phyloP scores from a whole-genome alignment of 2,329 filamentous ascomycete species.

The Talaromyces piceae region DNA sequence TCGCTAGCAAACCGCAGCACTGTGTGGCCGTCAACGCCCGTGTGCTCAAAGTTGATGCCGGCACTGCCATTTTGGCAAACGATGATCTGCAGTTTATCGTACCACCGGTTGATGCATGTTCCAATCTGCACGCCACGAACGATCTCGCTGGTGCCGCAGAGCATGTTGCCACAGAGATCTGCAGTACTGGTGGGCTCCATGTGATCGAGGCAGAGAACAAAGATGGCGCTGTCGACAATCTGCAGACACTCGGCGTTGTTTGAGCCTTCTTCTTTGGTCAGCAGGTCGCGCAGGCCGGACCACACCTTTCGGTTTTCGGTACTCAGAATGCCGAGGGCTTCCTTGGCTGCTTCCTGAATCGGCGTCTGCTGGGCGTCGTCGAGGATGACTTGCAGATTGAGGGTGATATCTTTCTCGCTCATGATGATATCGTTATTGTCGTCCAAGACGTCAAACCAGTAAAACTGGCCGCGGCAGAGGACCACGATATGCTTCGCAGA shows the following conservation, averaged over 20 bases:
- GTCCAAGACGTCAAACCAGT: conserved; percentile 97
- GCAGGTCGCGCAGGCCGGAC: conserved; percentile 81
- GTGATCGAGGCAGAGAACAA: conserved; percentile 87
- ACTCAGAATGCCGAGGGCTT: conserved; percentile 83
- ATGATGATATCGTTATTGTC: conserved; percentile 93
- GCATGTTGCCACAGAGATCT: conserved; percentile 95
- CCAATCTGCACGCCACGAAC: conserved; percentile 92
- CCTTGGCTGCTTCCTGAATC: conserved; percentile 91
- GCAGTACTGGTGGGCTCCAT: conserved; percentile 74
- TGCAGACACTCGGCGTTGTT: conserved; percentile 96
- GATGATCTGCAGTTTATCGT: conserved; percentile 98
- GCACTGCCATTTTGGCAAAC: conserved; percentile 98
- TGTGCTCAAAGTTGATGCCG: conserved; percentile 98
- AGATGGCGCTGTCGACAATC: conserved; percentile 90
- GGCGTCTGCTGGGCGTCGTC: conserved; percentile 85
- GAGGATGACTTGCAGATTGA: conserved; percentile 87
- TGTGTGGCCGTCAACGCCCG: conserved; percentile 93
- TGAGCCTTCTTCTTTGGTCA: conserved; percentile 76
- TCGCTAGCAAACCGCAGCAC: conserved; percentile 94
- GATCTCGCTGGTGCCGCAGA: conserved; percentile 87
- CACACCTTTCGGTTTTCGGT: conserved; percentile 96
- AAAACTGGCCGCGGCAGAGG: conserved; percentile 90
- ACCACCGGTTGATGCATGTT: conserved; percentile 97
- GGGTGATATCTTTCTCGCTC: conserved; percentile 85
- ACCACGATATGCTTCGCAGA: conserved; percentile 90